Evolutionary conservation across 441 rosid genomes (phyloP), one percentile per base, ranked within the genome.

Genomic region (Biscutella laevigata): DNA sequence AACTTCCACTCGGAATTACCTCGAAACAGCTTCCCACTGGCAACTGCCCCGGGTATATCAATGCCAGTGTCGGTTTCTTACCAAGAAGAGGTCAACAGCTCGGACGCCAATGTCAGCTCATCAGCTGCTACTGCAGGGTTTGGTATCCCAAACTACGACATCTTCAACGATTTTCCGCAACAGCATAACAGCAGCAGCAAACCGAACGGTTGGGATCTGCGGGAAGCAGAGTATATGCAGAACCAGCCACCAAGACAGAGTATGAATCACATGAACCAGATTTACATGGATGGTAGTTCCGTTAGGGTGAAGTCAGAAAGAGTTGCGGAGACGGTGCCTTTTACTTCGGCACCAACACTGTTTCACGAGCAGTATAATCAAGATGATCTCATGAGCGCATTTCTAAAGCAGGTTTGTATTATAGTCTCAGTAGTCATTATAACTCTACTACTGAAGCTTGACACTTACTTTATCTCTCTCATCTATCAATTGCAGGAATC

Each of bases 361-460:
- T 85, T 77, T 39, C 46, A 69, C 1, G 86, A 84, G 13, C 90
- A 72, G 42, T 83, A 70, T 21, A 74, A 70, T 57, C 85, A 87
- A 71, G 98, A 83, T 26, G 98, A 87, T 72, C 90, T 91, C 72
- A 78, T 85, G 95, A 83, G 79, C 29, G 86, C 83, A 15, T 74
- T 91, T 66, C 79, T 87, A 67, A 77, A 78, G 72, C 98, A 80
- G 83, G 98, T 90, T 35, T n/a, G n/a, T n/a, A n/a, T n/a, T n/a
- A n/a, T n/a, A n/a, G n/a, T n/a, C n/a, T n/a, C n/a, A n/a, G n/a
- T n/a, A n/a, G n/a, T n/a, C n/a, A n/a, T n/a, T n/a, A n/a, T n/a
- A n/a, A n/a, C n/a, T n/a, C 8, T 17, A 21, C 14, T 13, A 11
- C 13, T 14, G 6, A 48, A 47, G 24, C 9, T 30, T 30, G 36